These are phyloP conservation scores for Podosphaera fusca DNA, from an alignment of 2,329 filamentous ascomycete genomes.

Conservation along the genomic window DNA sequence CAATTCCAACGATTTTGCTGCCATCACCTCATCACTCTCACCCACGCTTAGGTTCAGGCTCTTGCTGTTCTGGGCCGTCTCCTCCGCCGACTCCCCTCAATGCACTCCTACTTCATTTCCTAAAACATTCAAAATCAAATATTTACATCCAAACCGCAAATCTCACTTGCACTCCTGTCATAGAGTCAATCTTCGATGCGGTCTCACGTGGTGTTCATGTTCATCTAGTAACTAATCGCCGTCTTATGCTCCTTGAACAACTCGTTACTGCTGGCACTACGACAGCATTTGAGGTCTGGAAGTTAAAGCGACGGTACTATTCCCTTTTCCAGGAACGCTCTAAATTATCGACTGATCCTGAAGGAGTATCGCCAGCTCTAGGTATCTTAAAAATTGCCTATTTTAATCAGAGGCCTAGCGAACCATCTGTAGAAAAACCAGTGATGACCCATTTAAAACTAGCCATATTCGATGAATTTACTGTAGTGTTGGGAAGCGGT, in stretches of 20 bases:
- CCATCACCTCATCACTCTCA: conserved; percentile 38
- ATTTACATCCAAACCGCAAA: conserved; percentile 59
- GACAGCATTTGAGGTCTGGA: conserved; percentile 38
- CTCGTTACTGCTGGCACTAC: conserved; percentile 58
- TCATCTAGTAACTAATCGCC: conserved; percentile 38
- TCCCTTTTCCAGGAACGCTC: conserved; percentile 8
- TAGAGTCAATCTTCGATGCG: conserved; percentile 36
- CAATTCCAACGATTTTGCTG: conserved; percentile 32
- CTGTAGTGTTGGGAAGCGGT: conserved; percentile 50
- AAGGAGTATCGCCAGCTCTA: conserved; percentile 6
- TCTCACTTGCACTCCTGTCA: conserved; percentile 41
- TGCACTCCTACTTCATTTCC: conserved; percentile 34
- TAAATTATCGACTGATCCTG: conserved; percentile 4
- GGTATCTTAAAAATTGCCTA: conserved; percentile 11
- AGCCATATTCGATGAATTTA: conserved; percentile 44
- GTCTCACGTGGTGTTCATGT: conserved; percentile 45
- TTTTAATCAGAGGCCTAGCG: conserved; percentile 13
- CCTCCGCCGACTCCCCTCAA: conserved; percentile 25
- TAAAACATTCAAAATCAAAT: conserved; percentile 45
- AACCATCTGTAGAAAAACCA: conserved; percentile 25
- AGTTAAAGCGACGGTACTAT: conserved; percentile 32
- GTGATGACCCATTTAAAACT: conserved; percentile 60
- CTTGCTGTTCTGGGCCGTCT: background rate
- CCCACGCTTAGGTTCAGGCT: conserved; percentile 2
- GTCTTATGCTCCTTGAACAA: conserved; percentile 60